Base-by-base conservation (phyloP, 2,329 filamentous ascomycete species). In the Furcasterigmium sp. region DNA sequence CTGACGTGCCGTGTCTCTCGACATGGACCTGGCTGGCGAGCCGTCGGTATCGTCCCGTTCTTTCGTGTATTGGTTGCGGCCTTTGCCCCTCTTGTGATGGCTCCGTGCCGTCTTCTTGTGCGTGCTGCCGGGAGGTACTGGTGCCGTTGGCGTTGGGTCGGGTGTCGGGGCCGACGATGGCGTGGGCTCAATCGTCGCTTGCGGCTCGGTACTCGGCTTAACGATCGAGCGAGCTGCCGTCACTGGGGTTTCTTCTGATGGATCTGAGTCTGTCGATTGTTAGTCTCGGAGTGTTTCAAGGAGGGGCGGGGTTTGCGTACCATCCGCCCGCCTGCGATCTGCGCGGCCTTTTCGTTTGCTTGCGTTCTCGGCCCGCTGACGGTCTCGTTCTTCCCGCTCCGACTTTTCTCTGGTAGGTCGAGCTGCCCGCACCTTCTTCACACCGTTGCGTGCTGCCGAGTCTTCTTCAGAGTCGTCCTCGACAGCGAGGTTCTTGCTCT, bases 31-130 rank as follows among this genome's bases (percentile, higher is more conserved):
- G 30, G 71, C 69, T 9, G 79, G 76, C 5, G 81, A 81, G 20
- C 71, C 75, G 21, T 80, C 76, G 23, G 70, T 71, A 15, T 75
- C 72, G 38, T 88, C 85, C 37, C 82, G 78, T 50, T 91, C 85
- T 56, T 84, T 85, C 1, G 85, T 91, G 55, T 91, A 91, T 61
- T 93, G 88, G 51, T 91, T 93, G 49, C 85, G 82, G 15, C 85
- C 84, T 46, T 83, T 82, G 28, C 76, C 81, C 53, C 82, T 80
- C 48, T 84, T 82, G 56, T 84, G 81, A 52, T 77, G 72, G 7
- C 81, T 74, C 53, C 80, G 76, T 56, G 81, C 72, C 45, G 64
- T 65, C 53, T 84, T 85, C 59, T 85, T 87, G 44, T 76, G 72
- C 2, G 73, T 68, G 50, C 60, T 67, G 43, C 59, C 60, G 15